A percentile compares a stretch with the other conserved stretches of the same genome.
Conservation (phyloP, 371 early-diverging fungal species). For the Rhizopus delemar region DNA sequence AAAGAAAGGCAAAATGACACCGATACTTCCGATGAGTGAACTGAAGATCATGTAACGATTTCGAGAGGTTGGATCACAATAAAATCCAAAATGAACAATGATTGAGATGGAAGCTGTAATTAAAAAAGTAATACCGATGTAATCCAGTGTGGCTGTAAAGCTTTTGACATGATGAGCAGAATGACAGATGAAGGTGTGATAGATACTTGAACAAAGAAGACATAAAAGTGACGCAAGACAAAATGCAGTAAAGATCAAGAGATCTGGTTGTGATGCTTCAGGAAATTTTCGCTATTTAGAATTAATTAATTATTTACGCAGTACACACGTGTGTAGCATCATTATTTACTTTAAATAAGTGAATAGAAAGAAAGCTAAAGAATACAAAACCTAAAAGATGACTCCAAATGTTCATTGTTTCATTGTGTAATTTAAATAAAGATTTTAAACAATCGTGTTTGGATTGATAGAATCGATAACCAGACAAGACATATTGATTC, state of each 20-base stretch:
- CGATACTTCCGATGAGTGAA: slow-evolving; percentile 57
- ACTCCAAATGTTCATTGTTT: slow-evolving; percentile 76
- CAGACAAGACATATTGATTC: slow-evolving; percentile 66
- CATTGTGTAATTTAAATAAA: slow-evolving; percentile 70
- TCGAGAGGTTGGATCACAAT: slow-evolving; percentile 46
- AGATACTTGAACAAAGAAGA: slow-evolving; percentile 61
- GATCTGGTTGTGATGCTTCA: slow-evolving; percentile 46
- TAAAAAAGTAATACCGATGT: slow-evolving; percentile 63
- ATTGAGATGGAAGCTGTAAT: slow-evolving; percentile 60
- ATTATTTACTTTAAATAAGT: slow-evolving; percentile 49
- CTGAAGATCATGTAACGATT: slow-evolving; percentile 52
- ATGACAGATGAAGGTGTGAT: slow-evolving; percentile 64
- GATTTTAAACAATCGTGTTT: slow-evolving; percentile 61
- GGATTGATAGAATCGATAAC: slow-evolving; percentile 63
- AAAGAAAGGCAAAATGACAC: slow-evolving; percentile 61
- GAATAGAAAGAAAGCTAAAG: slow-evolving; percentile 53
- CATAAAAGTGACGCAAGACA: slow-evolving; percentile 56
- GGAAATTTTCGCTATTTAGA: slow-evolving; percentile 38
- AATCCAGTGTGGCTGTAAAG: slow-evolving; percentile 62
- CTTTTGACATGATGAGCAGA: slow-evolving; percentile 52
- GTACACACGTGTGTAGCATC: no score
- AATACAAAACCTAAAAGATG: slow-evolving; percentile 68
- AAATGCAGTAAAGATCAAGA: slow-evolving; percentile 49
- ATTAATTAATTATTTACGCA: background rate
- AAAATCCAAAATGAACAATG: slow-evolving; percentile 60